Evolutionary conservation across 2,329 filamentous ascomycete species (phyloP).

Genomic region (Ophiosphaerella korrae): DNA sequence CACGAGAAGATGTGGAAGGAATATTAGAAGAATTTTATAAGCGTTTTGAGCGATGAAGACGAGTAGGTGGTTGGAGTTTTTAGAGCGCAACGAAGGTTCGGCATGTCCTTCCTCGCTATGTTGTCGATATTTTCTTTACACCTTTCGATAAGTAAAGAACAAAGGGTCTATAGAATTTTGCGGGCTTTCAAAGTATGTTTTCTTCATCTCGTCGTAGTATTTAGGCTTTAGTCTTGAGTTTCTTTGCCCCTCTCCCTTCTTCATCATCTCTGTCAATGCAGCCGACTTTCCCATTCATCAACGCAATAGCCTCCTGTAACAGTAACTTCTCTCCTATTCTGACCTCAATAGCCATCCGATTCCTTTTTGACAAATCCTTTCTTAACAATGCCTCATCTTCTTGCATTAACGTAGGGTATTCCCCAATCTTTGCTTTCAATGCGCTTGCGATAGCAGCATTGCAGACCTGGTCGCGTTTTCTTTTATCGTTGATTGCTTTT

Average conservation of each 20-base stretch:
- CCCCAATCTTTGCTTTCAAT: conserved; percentile 15
- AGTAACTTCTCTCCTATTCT: conserved; percentile 26
- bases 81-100: neutral
- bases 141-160: no score
- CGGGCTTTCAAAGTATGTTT: no score
- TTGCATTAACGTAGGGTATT: conserved; percentile 16
- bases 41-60: neutral
- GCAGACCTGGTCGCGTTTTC: conserved; percentile 16
- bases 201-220: neutral
- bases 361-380: conserved; percentile 12
- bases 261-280: neutral
- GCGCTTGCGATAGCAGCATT: conserved; percentile 11
- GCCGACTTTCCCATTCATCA: conserved; percentile 1
- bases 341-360: conserved; percentile 25
- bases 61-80: neutral
- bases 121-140: neutral
- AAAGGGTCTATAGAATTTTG: no score
- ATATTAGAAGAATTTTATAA: neutral
- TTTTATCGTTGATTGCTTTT: conserved; percentile 11
- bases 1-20: conserved; percentile 5
- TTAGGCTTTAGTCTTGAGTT: neutral
- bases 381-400: conserved; percentile 20
- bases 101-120: neutral
- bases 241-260: neutral
- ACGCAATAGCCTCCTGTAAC: conserved; percentile 18